Evolutionary conservation across 1,284 basidiomycete species (phyloP).

Genomic region (Porodaedalea pini): DNA sequence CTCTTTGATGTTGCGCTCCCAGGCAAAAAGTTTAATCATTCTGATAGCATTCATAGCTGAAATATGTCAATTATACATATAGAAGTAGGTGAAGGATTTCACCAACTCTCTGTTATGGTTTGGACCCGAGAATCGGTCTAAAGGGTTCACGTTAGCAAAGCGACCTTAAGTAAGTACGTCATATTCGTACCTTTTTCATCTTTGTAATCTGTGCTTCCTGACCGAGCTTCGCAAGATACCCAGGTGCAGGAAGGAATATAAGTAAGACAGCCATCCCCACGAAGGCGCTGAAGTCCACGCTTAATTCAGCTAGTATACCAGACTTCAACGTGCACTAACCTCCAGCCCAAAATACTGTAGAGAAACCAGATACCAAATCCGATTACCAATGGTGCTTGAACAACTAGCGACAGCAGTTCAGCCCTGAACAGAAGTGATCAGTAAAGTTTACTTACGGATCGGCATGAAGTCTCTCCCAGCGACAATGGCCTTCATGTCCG

Average conservation of each 20-base stretch:
- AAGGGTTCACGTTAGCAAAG: neutral
- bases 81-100: neutral
- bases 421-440: too few species aligned
- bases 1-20: slow-evolving; percentile 37
- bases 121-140: slow-evolving; percentile 49
- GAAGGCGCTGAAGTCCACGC: slow-evolving; percentile 25
- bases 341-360: slow-evolving; percentile 31
- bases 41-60: slow-evolving; percentile 37
- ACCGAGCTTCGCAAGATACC: slow-evolving; percentile 22
- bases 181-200: slow-evolving; percentile 19
- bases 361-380: slow-evolving; percentile 32
- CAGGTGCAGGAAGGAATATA: slow-evolving; percentile 30
- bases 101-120: slow-evolving; percentile 43
- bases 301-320: neutral
- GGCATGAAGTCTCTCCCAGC: neutral
- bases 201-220: slow-evolving; percentile 21
- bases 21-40: slow-evolving; percentile 49
- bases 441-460: slow-evolving; percentile 21
- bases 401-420: slow-evolving; percentile 29
- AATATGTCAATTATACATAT: neutral
- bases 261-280: slow-evolving; percentile 36
- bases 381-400: slow-evolving; percentile 26
- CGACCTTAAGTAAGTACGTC: neutral
- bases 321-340: neutral
- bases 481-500: slow-evolving; percentile 25